phyloP scores from a whole-genome alignment of 2,329 filamentous ascomycete species.

The Aspergillus ustus region DNA sequence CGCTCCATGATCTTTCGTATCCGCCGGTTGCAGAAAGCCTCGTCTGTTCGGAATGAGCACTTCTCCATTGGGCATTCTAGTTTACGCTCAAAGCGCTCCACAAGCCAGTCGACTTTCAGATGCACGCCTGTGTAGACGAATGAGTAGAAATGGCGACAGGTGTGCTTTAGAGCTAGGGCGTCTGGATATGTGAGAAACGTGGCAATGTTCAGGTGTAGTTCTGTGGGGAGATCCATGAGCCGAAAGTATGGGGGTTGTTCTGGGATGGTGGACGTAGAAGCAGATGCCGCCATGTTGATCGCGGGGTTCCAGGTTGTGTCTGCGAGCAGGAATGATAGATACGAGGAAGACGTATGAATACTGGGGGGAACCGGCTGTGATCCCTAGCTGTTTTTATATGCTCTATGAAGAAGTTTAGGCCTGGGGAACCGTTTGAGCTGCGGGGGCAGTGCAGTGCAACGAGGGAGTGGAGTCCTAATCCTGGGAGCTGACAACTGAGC shows the following conservation, averaged over 20 bases:
- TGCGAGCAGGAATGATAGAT: background rate
- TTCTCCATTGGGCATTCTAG: conserved; percentile 66
- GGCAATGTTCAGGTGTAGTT: conserved; percentile 69
- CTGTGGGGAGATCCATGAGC: conserved; percentile 63
- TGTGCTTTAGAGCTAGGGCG: conserved; percentile 71
- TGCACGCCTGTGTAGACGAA: conserved; percentile 68
- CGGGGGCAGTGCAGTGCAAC: conserved; percentile 13
- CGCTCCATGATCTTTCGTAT: conserved; percentile 48
- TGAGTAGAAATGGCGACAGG: conserved; percentile 64
- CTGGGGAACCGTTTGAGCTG: conserved; percentile 4
- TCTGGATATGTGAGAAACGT: conserved; percentile 69
- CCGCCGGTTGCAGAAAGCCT: conserved; percentile 46
- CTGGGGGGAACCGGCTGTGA: background rate
- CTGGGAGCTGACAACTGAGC: conserved; percentile 1
- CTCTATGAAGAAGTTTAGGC: background rate
- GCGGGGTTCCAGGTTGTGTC: background rate
- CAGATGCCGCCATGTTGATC: conserved; percentile 7
- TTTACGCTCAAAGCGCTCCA: conserved; percentile 65
- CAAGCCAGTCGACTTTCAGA: conserved; percentile 71
- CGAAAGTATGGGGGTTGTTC: conserved; percentile 18
- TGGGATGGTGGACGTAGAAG: background rate
- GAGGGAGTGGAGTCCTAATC: conserved; percentile 6
- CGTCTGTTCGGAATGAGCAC: conserved; percentile 49
- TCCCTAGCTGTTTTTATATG: background rate
- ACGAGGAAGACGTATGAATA: conserved; percentile 4